Base-by-base conservation (phyloP, 2,329 filamentous ascomycete species). In the Cercospora citrullina region DNA sequence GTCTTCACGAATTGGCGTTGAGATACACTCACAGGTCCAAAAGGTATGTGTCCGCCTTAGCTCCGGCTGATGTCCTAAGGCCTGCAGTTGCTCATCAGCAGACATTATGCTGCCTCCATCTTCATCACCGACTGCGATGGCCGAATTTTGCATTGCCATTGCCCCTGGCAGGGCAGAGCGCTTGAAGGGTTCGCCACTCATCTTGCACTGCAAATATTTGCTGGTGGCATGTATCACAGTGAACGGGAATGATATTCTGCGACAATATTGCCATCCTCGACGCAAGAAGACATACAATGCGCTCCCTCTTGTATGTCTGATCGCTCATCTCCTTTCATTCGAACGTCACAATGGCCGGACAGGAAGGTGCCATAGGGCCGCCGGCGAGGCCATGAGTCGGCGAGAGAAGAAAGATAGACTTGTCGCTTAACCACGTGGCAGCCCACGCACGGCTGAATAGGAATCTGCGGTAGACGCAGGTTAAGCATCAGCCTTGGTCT, bases 401-500 rank as follows among this genome's bases (percentile, higher is more conserved):
- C 48, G 26, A 55, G 48, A 55, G 48, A 55, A 55, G 48, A 55
- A 55, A 55, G 23, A 26, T 30, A 55, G 48, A 55, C 23, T 55
- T 28, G 48, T 42, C 12, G 23, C 48, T 55, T 55, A 26, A 55
- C 12, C 48, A n/a, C 48, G 48, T 55, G 23, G 48, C 48, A 30
- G 23, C 21, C 3, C 23, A 55, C 30, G 26, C 48, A 30, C 21
- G 7, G 48, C 21, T 23, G 48, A 55, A 55, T 30, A 26, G 48
- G 48, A 28, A 28, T 30, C 5, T n/a, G 21, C 14, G 12, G 12
- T 55, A 26, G 26, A n/a, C 21, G 14, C 48, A 55, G 48, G 23
- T 23, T 23, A 14, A 23, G 48, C 48, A 53, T 28, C 3, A 26
- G 14, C 10, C 21, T 7, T 53, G 48, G 6, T 23, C 48, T 53